Evolutionary conservation across 2,329 filamentous ascomycete genomes (phyloP), one percentile per base, ranked within the genome.

Genomic region (Beauveria sp.): DNA sequence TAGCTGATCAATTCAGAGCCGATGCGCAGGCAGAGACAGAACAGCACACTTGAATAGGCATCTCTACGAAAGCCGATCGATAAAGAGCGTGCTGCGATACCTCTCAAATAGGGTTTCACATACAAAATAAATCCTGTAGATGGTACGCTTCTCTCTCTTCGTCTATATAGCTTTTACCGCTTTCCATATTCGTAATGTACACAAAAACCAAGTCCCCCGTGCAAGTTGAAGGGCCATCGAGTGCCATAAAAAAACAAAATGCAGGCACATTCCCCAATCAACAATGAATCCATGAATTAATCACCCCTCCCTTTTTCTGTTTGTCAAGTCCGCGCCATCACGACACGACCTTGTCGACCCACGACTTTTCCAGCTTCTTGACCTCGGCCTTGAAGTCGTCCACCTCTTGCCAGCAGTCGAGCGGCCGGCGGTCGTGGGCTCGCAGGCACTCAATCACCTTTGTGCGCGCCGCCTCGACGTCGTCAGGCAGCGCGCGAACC

Each of bases 401-500:
- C 26, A 97, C 91, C 83, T 97, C 92, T 76, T 87, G 83, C 89
- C 90, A 97, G 83, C 93, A 98, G 79, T 97, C 90, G 72, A 97
- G 79, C 73, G 93, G 93, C 74, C 91, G 84, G 66, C 91, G 83
- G 76, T 97, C 93, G 74, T 97, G 88, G 70, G 88, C 82, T 65
- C 89, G 81, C 79, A 98, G 79, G 74, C 93, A 98, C 69, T 84
- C 83, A 65, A 95, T 85, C 61, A 97, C 86, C 63, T 88, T 85
- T 67, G 84, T 80, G 75, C 91, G 88, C 22, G 92, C 90, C 72
- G 80, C 83, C 75, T 91, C 87, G 54, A 96, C 86, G 56, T 78
- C 78, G 65, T 88, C 85, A 67, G 92, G 90, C 66, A 91, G 73
- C 66, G 87, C 80, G 70, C 88, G 82, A 64, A 90, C 77, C 70